Base-by-base conservation (phyloP, 1,284 basidiomycete species). In the Cerioporus squamosus region DNA sequence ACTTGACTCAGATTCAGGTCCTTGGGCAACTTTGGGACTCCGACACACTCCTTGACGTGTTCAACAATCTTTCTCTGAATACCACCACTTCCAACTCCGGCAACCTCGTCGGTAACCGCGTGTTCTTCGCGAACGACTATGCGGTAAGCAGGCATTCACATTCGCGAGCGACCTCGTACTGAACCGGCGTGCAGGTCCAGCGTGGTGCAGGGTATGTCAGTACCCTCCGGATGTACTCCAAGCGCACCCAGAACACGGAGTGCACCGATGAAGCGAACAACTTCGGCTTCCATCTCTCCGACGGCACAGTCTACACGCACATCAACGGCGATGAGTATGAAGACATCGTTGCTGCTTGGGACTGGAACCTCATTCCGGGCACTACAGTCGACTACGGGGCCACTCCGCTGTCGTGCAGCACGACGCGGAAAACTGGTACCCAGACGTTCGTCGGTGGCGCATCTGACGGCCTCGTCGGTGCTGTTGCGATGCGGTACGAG, bases 361-460 rank as follows among this genome's bases (percentile, higher is more conserved):
- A 91, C 67, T 91, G 87, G 87, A 82, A 88, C 66, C 75, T 71
- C 10, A 83, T 90, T 43, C 88, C 88, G 1, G 88, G 88, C 1
- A 89, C 76, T 22, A 90, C 88, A 0, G 79, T 81, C 29, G 85
- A 85, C 69, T 89, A 85, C 66, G 79, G 72, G 8, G 81, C 75
- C 7, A 85, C 82, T 5, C 74, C 76, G 3, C 75, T 90, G 7
- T 67, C 66, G 29, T 86, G 85, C 63, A 67, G 51, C 15, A 70
- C 70, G 10, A 77, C 80, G 1, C 62, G 67, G n/a, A 71, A 75
- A 53, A 75, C 70, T 0, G 88, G 87, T 0, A 70, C 78, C 4
- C 78, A 85, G 53, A 58, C 72, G 2, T 88, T 87, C 66, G 88
- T 90, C 17, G 88, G 88, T 1, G 87, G 86, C 1, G 84, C 79